Evolutionary conservation across 352 stramenopile genomes (phyloP).

Genomic region (Phytophthora pseudosyringae): DNA sequence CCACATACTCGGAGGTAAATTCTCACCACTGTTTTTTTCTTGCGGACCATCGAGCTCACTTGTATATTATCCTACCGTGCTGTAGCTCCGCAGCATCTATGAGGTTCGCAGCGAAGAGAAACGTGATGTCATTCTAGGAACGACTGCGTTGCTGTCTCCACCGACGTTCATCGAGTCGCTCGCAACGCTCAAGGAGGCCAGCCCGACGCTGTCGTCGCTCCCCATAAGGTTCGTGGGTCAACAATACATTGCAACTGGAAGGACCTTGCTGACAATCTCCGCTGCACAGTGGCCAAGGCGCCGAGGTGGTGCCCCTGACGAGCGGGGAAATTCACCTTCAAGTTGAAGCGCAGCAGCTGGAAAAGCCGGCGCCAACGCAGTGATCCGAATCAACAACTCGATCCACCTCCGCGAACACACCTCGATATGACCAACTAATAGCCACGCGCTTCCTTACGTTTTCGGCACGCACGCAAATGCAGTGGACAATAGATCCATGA

Average conservation of each 20-base stretch:
- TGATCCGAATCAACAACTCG: conserved; percentile 2
- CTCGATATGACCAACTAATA: too few species aligned
- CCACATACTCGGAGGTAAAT: conserved; percentile 94
- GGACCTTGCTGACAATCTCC: background rate
- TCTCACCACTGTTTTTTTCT: background rate
- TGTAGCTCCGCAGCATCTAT: conserved; percentile 81
- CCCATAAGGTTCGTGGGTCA: conserved; percentile 10
- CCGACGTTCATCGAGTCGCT: conserved; percentile 65
- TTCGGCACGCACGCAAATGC: background rate
- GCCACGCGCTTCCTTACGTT: too few species aligned
- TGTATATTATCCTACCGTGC: background rate
- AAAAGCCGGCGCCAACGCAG: conserved; percentile 26
- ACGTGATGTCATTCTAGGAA: conserved; percentile 71
- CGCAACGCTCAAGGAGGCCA: conserved; percentile 67
- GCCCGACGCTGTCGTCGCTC: conserved; percentile 15
- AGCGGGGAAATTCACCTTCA: conserved; percentile 76
- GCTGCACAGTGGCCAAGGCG: conserved; percentile 40
- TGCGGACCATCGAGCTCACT: background rate
- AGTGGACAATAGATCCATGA: conserved; percentile 1
- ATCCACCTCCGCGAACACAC: background rate
- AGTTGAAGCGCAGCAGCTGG: conserved; percentile 56
- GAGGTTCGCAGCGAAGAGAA: conserved; percentile 73
- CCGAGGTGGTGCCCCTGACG: conserved; percentile 62
- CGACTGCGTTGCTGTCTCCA: conserved; percentile 75
- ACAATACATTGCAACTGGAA: background rate